These are phyloP conservation scores for Lasiodiplodia theobromae DNA, from an alignment of 2,329 filamentous ascomycete species.

Conservation along the genomic window DNA sequence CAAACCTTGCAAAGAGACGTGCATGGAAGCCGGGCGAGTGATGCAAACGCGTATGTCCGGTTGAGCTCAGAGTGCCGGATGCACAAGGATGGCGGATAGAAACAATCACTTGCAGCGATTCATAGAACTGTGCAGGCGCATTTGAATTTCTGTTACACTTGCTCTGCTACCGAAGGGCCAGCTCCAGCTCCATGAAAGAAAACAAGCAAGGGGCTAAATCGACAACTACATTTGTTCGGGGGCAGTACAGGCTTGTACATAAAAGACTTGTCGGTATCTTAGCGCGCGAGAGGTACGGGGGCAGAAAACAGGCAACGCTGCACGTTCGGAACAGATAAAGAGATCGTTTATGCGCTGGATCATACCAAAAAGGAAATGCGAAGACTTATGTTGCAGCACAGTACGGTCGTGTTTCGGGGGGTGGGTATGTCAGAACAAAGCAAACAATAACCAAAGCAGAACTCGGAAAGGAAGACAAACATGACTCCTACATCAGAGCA, in stretches of 20 bases:
- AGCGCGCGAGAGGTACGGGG: neutral
- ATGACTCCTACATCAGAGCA: neutral
- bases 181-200: neutral
- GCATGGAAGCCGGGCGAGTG: too few relatives aligned
- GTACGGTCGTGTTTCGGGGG: neutral
- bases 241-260: constrained; percentile 7
- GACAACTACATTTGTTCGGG: neutral
- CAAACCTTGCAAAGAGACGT: too few relatives aligned
- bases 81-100: neutral
- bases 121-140: neutral
- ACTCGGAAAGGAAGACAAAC: neutral
- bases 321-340: neutral
- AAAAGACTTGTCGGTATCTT: neutral
- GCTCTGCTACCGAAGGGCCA: constrained; percentile 21
- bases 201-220: neutral
- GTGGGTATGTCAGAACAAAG: neutral
- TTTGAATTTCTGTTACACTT: neutral
- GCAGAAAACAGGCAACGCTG: neutral
- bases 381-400: neutral
- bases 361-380: neutral
- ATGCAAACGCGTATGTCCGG: too few relatives aligned
- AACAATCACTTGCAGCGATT: neutral
- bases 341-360: neutral
- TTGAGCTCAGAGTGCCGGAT: too few relatives aligned
- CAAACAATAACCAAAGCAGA: neutral